Percentiles rank a stretch among this genome's conserved stretches.
Conservation (phyloP, 345 rosid species). For the Microcos paniculata region DNA sequence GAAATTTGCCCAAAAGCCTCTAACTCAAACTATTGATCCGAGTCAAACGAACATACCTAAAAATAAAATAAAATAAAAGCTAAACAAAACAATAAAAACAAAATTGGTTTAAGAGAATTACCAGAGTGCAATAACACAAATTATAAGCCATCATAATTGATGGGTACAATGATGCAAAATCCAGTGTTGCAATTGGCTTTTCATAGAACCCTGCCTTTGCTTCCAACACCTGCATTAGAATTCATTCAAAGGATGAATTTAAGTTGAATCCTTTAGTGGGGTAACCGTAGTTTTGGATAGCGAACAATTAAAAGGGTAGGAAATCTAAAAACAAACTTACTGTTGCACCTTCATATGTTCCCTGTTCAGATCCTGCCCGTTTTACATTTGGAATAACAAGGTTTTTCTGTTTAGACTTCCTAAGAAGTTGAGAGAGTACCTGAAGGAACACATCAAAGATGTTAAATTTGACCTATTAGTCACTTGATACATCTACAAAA, state of each 20-base stretch:
- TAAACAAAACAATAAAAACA: slow-evolving; percentile 7
- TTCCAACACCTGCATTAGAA: slow-evolving; percentile 72
- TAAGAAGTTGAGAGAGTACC: slow-evolving; percentile 97
- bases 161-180: slow-evolving; percentile 97
- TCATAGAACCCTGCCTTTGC: slow-evolving; percentile 91
- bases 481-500: background rate
- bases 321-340: slow-evolving; percentile 52
- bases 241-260: background rate
- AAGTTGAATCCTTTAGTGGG: background rate
- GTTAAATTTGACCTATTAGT: background rate
- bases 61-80: background rate
- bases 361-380: slow-evolving; percentile 90
- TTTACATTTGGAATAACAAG: slow-evolving; percentile 88
- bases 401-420: slow-evolving; percentile 88
- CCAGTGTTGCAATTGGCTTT: slow-evolving; percentile 92
- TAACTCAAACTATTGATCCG: background rate
- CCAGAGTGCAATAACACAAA: slow-evolving; percentile 94
- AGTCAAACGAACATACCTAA: background rate
- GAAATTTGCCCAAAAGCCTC: slow-evolving; percentile 20
- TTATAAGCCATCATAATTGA: slow-evolving; percentile 99
- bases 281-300: background rate
- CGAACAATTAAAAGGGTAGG: background rate
- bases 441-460: slow-evolving; percentile 26
- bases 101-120: slow-evolving; percentile 30
- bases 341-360: slow-evolving; percentile 96